Evolutionary conservation across 2,329 filamentous ascomycete genomes (phyloP), one percentile per base, ranked within the genome.

Genomic region (Microsporum audouinii): DNA sequence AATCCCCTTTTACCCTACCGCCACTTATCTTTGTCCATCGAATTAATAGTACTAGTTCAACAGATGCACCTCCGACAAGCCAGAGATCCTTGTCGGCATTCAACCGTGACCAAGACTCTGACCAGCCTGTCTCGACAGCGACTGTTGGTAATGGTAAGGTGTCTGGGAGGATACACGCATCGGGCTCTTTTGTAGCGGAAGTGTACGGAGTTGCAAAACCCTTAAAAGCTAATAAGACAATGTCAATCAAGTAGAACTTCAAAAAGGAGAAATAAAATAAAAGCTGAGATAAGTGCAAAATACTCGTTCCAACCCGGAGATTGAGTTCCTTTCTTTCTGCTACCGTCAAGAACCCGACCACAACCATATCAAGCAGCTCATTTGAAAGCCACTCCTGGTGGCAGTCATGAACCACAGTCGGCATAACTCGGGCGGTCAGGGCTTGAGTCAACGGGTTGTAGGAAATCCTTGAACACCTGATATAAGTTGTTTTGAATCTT

Each of bases 31-130:
- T 61, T 34, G 62, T 56, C 62, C 62, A 63, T 49, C n/a, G 39
- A 55, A 63, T 57, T 17, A 63, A 29, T 1, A 63, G 7, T 14
- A 61, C 62, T 5, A 63, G 56, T 51, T 60, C 47, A 39, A 63
- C 60, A 31, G 33, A 43, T 14, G 31, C 14, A 31, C 62, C 49
- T 33, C 62, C 60, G 5, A 51, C 36, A 34, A 63, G 57, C 62
- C 60, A 63, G 10, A 61, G 57, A 45, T 58, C 47, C 56, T 41
- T 61, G 34, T 61, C 60, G 27, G 27, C 14, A 29, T 57, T 17
- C 33, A 63, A 45, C 33, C 34, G 47, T 4, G 62, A 38, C 62
- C 59, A 61, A 43, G 36, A 57, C 51, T 63, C 62, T 23, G 47
- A 49, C 56, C 60, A 61, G 31, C 62, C 60, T 10, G 56, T 38